phyloP scores from a whole-genome alignment of 768 basidiomycete genomes.

The Leucocoprinus birnbaumii region DNA sequence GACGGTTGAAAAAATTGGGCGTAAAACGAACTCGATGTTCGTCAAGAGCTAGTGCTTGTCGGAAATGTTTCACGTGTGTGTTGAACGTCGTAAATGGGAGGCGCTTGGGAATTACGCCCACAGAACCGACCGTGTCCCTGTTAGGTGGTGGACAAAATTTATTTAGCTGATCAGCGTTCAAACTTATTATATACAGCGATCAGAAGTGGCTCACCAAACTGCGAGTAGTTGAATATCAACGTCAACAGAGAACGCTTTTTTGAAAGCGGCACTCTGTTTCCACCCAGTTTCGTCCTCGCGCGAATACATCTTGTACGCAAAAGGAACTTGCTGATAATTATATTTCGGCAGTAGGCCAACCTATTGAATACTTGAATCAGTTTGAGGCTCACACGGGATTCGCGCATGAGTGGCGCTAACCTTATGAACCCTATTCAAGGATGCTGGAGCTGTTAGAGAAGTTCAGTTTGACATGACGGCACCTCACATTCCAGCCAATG shows the following conservation, averaged over 20 bases:
- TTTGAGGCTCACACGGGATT: not conserved
- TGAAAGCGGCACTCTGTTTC: constrained; percentile 64
- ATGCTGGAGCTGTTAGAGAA: not conserved
- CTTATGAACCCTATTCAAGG: constrained; percentile 52
- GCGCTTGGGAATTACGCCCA: constrained; percentile 59
- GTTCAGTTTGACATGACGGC: not conserved
- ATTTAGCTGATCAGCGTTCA: not conserved
- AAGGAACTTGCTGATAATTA: constrained; percentile 76
- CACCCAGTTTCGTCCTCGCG: constrained; percentile 56
- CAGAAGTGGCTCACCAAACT: constrained; percentile 54
- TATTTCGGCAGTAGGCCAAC: constrained; percentile 67
- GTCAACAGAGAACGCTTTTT: constrained; percentile 73
- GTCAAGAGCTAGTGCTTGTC: constrained; percentile 70
- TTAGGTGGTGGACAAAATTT: not conserved
- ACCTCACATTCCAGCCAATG: constrained; percentile 67
- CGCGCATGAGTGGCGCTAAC: constrained; percentile 24
- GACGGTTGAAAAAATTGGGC: constrained; percentile 42
- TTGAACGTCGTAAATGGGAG: constrained; percentile 69
- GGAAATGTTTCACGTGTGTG: constrained; percentile 57
- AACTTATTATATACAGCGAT: not conserved
- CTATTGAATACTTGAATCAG: constrained; percentile 28
- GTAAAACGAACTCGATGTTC: constrained; percentile 63
- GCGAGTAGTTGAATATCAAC: constrained; percentile 73
- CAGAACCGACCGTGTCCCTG: constrained; percentile 73
- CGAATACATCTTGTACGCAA: constrained; percentile 76